Conservation (phyloP, 139 green algal species). For the Pseudopediastrum boryanum region DNA sequence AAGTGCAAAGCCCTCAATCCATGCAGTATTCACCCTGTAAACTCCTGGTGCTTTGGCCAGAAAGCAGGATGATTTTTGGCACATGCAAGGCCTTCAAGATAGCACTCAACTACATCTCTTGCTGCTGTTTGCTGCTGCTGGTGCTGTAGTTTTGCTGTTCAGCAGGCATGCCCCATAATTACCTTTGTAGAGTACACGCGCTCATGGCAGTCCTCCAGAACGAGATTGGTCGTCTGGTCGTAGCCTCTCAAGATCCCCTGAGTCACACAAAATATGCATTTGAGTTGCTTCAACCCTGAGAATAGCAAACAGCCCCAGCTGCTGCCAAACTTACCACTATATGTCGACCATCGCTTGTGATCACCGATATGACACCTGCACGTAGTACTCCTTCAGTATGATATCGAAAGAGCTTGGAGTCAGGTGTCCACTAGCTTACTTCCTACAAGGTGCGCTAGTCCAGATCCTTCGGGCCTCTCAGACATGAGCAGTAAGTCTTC, state of each 20-base stretch:
- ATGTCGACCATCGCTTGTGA: slow-evolving; percentile 88
- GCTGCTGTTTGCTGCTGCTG: no score
- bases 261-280: background rate
- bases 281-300: no score
- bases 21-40: no score
- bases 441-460: slow-evolving; percentile 48
- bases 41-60: no score
- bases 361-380: slow-evolving; percentile 69
- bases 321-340: slow-evolving; percentile 69
- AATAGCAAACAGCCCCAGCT: background rate
- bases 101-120: background rate
- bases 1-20: no score
- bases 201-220: slow-evolving; percentile 93
- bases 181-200: slow-evolving; percentile 88
- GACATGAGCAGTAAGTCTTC: background rate
- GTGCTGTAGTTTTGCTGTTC: no score
- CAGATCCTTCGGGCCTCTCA: background rate
- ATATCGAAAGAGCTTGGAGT: background rate
- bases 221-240: slow-evolving; percentile 94
- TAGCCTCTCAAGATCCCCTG: slow-evolving; percentile 86
- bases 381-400: background rate
- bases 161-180: no score
- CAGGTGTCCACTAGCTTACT: slow-evolving; percentile 43
- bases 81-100: background rate
- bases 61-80: no score